A percentile compares a stretch with the other conserved stretches of the same genome.
Evolutionary conservation across 768 basidiomycete genomes (phyloP).

Genomic region (Mycena polygramma): DNA sequence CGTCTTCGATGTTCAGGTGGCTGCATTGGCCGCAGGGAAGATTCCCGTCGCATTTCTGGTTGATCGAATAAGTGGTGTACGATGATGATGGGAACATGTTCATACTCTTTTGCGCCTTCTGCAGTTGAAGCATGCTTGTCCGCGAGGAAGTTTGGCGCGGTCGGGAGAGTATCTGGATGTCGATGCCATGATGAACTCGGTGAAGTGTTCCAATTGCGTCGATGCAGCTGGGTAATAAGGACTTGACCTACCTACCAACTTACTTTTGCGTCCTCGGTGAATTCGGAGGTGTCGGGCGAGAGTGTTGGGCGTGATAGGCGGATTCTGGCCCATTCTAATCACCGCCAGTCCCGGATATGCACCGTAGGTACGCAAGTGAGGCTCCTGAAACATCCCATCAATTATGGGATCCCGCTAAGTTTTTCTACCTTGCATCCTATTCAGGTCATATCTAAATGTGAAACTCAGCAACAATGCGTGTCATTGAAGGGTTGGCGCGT

Average conservation of each 20-base stretch:
- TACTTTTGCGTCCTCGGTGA: conserved; percentile 8
- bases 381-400: neutral
- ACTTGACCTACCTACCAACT: conserved; percentile 18
- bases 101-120: conserved; percentile 20
- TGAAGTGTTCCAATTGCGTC: neutral
- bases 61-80: neutral
- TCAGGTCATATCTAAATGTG: neutral
- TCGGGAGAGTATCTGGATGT: conserved; percentile 17
- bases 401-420: neutral
- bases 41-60: conserved; percentile 27
- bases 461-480: neutral
- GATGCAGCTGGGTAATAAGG: neutral
- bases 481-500: neutral
- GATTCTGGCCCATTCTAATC: neutral
- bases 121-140: conserved; percentile 27
- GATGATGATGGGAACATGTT: neutral
- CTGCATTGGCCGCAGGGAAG: conserved; percentile 26
- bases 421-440: neutral
- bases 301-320: neutral
- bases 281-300: conserved; percentile 5
- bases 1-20: conserved; percentile 23
- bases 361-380: neutral
- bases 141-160: conserved; percentile 25
- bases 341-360: neutral
- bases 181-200: conserved; percentile 11